Percentiles rank a stretch among this genome's conserved stretches.
phyloP scores from a whole-genome alignment of 2,329 filamentous ascomycete species.

The Eutypa lata region DNA sequence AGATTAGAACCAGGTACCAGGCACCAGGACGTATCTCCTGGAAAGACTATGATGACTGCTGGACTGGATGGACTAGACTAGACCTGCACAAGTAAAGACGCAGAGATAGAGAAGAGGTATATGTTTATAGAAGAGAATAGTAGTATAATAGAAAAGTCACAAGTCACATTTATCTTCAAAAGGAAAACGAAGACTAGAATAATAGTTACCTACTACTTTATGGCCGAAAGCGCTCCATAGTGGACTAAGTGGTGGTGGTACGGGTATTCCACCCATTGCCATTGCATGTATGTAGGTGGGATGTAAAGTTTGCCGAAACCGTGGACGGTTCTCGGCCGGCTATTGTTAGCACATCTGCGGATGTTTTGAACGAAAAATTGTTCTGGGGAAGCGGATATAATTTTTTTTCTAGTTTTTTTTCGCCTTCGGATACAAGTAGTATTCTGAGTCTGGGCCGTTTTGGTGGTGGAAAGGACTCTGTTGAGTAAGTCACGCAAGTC shows the following conservation, averaged over 20 bases:
- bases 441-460: not conserved
- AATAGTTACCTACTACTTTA: constrained; percentile 15
- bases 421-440: no score
- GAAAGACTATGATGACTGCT: not conserved
- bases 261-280: constrained; percentile 19
- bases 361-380: not conserved
- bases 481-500: not conserved
- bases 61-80: not conserved
- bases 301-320: not conserved
- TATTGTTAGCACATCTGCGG: not conserved
- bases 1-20: not conserved
- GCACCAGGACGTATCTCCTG: not conserved
- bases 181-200: constrained; percentile 10
- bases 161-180: not conserved
- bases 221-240: constrained; percentile 23
- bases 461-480: not conserved
- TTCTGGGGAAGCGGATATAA: constrained; percentile 7
- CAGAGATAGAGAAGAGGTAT: not conserved
- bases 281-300: not conserved
- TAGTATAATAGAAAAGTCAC: no score
- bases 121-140: no score
- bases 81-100: no score
- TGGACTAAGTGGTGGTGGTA: constrained; percentile 3
- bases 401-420: no score
- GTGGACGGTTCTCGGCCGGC: constrained; percentile 2